Base-by-base conservation (phyloP, 257 asterid genomes). In the Solanum chilense region DNA sequence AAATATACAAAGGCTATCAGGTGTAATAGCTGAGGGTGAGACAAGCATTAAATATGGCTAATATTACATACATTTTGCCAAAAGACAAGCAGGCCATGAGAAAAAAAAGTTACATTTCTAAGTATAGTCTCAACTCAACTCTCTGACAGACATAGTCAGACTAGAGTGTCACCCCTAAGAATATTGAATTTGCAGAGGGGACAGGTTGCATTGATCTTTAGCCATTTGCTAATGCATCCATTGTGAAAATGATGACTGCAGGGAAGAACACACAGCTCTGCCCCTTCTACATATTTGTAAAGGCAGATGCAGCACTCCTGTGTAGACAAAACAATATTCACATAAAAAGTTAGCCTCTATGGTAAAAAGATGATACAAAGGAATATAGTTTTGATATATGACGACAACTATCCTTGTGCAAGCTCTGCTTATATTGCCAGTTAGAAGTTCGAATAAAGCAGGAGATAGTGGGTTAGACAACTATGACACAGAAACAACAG, bases 271-370 rank as follows among this genome's bases (percentile, higher is more conserved):
- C 98, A 93, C 68, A 96, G 80, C 91, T 96, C 98, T 16, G 90
- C 95, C 74, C 99, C 99, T 31, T 95, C 93, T 23, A 84, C 87
- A 47, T 96, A 96, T 85, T 89, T 91, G 89, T 90, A 91, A 33
- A 96, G 98, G 94, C 99, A 96, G 74, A 96, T 96, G 90, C 99
- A 95, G 91, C 99, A 96, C 86, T 96, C 99, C 99, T 96, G 86
- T 83, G 85, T 29, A 31, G 86, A n/a, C 52, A 86, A 68, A 84
- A 47, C 12, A 12, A 13, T 31, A 20, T 42, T 27, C 64, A 76
- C 45, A 74, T 75, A 81, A 25, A 44, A 44, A 86, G 56, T 84
- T 23, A 47, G 73, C 31, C 16, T 12, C 62, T 35, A 18, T 9
- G 39, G 86, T 39, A 27, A 47, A 37, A 73, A 73, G 39, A 27